These are phyloP conservation scores for Coemansia javaensis DNA, from an alignment of 192 early-diverging fungal species.

Conservation along the genomic window DNA sequence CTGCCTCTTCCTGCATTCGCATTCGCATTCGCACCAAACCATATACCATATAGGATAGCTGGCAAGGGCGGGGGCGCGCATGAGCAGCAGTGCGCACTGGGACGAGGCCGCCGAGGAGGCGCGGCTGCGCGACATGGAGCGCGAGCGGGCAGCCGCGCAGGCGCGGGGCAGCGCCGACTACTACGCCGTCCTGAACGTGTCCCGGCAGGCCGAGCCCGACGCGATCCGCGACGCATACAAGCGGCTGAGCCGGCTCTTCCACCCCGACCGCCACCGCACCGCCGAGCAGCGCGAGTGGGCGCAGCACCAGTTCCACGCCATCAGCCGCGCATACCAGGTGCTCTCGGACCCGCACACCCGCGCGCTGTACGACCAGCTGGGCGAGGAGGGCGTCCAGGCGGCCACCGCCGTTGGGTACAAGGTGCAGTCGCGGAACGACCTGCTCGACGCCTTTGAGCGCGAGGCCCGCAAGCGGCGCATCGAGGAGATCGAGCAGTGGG, in stretches of 20 bases:
- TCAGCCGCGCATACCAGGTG: constrained; percentile 78
- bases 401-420: constrained; percentile 61
- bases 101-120: constrained; percentile 32
- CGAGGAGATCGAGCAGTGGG: constrained; percentile 61
- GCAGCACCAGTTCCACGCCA: constrained; percentile 69
- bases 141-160: constrained; percentile 5
- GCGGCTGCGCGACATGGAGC: constrained; percentile 25
- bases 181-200: constrained; percentile 65
- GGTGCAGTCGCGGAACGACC: constrained; percentile 64
- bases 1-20: too few species aligned
- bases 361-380: constrained; percentile 87
- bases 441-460: constrained; percentile 64
- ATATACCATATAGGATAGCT: too few species aligned
- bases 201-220: constrained; percentile 51
- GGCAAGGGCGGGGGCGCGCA: too few species aligned
- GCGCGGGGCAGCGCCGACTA: constrained; percentile 45
- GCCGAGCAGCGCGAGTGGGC: constrained; percentile 60
- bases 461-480: constrained; percentile 56
- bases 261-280: constrained; percentile 71
- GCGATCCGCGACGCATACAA: constrained; percentile 73
- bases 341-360: constrained; percentile 72
- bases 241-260: constrained; percentile 67
- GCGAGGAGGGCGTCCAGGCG: constrained; percentile 76
- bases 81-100: constrained; percentile 17
- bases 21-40: too few species aligned